phyloP scores from a whole-genome alignment of 208 protist species.

The Porcisia hertigi region DNA sequence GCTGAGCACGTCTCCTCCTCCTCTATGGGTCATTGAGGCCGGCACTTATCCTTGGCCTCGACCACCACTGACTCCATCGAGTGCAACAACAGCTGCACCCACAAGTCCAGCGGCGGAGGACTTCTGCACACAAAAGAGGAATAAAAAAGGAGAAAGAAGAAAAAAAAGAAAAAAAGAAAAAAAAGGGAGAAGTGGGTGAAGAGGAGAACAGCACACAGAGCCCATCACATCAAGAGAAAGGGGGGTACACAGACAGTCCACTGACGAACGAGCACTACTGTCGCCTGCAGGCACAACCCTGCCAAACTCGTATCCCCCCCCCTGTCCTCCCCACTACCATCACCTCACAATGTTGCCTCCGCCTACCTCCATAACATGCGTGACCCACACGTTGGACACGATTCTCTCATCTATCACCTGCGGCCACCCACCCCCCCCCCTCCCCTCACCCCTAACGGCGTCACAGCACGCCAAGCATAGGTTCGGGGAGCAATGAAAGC shows the following conservation, averaged over 20 bases:
- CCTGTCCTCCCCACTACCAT: too few species aligned
- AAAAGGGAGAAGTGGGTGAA: background rate
- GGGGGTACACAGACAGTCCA: background rate
- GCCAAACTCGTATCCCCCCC: background rate
- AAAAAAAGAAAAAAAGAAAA: background rate
- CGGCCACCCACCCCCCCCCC: background rate
- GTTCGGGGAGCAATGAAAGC: background rate
- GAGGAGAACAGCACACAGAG: background rate
- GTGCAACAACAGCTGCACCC: background rate
- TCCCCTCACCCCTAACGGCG: too few species aligned
- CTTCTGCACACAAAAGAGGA: background rate
- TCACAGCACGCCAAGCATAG: too few species aligned
- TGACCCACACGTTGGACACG: background rate
- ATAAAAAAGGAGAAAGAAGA: background rate
- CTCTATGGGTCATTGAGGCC: background rate
- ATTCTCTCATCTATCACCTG: background rate
- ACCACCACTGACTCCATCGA: background rate
- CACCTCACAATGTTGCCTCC: too few species aligned
- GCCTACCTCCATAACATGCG: background rate
- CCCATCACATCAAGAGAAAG: background rate
- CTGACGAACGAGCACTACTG: background rate
- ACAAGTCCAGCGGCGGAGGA: background rate
- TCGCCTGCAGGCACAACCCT: background rate
- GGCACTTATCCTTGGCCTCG: background rate
- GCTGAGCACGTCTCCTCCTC: background rate